Evolutionary conservation across 495 filamentous ascomycete genomes (phyloP).

Genomic region (Aspergillus taichungensis): DNA sequence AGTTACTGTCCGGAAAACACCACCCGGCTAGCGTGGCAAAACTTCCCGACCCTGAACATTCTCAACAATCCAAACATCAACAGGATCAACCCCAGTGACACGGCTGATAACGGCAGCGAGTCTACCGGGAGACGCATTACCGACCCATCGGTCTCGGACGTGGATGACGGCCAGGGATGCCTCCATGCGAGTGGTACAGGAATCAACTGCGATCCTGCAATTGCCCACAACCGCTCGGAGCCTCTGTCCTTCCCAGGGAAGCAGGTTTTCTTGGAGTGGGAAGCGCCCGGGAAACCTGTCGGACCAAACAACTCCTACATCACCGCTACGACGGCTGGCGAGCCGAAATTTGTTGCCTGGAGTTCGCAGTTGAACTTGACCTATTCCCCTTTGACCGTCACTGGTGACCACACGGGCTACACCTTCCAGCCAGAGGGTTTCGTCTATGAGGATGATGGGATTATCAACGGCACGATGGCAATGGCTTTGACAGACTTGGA

Average conservation of each 20-base stretch:
- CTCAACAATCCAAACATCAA: conserved; percentile 69
- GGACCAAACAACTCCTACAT: conserved; percentile 79
- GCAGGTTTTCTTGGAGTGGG: conserved; percentile 63
- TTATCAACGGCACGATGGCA: conserved; percentile 73
- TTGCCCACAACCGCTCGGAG: conserved; percentile 57
- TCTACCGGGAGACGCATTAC: conserved; percentile 25
- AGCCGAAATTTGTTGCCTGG: conserved; percentile 65
- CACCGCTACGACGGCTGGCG: conserved; percentile 50
- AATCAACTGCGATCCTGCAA: conserved; percentile 50
- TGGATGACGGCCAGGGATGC: conserved; percentile 38
- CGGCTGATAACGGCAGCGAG: conserved; percentile 39
- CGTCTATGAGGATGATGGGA: conserved; percentile 56
- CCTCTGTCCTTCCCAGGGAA: conserved; percentile 72
- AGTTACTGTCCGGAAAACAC: conserved; percentile 64
- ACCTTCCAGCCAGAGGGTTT: conserved; percentile 60
- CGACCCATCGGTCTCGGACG: conserved; percentile 23
- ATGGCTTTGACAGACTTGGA: conserved; percentile 66
- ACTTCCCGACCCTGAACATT: conserved; percentile 69
- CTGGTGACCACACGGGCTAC: conserved; percentile 21
- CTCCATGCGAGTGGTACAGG: conserved; percentile 41
- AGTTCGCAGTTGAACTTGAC: conserved; percentile 78
- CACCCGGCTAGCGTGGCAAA: conserved; percentile 78
- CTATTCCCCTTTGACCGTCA: conserved; percentile 57
- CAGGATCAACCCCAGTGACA: conserved; percentile 47
- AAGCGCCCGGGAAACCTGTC: conserved; percentile 55